phyloP scores from a whole-genome alignment of 495 filamentous ascomycete genomes.

The Jackrogersella minutella region DNA sequence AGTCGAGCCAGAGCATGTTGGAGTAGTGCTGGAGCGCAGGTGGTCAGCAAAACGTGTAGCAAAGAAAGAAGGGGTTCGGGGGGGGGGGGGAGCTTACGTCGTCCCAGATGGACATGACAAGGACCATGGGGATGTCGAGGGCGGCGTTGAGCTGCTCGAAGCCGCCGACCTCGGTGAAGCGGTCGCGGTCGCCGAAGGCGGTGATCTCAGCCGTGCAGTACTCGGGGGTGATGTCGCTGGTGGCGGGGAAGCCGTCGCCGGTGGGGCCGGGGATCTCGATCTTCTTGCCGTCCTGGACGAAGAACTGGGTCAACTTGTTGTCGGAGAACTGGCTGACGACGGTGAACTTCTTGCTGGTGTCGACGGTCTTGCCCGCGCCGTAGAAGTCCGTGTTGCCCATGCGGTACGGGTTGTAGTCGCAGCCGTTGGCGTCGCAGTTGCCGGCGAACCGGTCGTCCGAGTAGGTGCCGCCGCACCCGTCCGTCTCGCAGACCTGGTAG shows the following conservation, averaged over 20 bases:
- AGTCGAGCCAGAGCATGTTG: slow-evolving; percentile 89
- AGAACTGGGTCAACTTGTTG: slow-evolving; percentile 72
- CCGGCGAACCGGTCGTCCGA: slow-evolving; percentile 59
- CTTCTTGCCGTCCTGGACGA: slow-evolving; percentile 72
- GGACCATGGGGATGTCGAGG: slow-evolving; percentile 68
- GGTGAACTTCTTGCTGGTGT: slow-evolving; percentile 74
- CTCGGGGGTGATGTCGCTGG: slow-evolving; percentile 63
- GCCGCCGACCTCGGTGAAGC: slow-evolving; percentile 69
- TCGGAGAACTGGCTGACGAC: slow-evolving; percentile 77
- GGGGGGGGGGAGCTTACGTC: slow-evolving; percentile 53
- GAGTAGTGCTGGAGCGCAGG: slow-evolving; percentile 56
- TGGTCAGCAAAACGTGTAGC: neutral
- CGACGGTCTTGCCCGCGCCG: slow-evolving; percentile 66
- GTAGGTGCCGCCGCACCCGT: slow-evolving; percentile 61
- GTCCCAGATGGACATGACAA: slow-evolving; percentile 83
- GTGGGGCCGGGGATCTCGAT: slow-evolving; percentile 65
- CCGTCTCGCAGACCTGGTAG: slow-evolving; percentile 64
- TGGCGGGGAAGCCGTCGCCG: slow-evolving; percentile 58
- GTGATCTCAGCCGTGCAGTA: slow-evolving; percentile 70
- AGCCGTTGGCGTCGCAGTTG: slow-evolving; percentile 75
- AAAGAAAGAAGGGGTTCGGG: no score
- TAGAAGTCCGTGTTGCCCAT: slow-evolving; percentile 70
- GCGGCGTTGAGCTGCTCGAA: slow-evolving; percentile 64
- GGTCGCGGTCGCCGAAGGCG: slow-evolving; percentile 66
- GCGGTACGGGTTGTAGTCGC: slow-evolving; percentile 81